Conservation (phyloP, 768 basidiomycete species). For the Tricholoma hemisulphureum region DNA sequence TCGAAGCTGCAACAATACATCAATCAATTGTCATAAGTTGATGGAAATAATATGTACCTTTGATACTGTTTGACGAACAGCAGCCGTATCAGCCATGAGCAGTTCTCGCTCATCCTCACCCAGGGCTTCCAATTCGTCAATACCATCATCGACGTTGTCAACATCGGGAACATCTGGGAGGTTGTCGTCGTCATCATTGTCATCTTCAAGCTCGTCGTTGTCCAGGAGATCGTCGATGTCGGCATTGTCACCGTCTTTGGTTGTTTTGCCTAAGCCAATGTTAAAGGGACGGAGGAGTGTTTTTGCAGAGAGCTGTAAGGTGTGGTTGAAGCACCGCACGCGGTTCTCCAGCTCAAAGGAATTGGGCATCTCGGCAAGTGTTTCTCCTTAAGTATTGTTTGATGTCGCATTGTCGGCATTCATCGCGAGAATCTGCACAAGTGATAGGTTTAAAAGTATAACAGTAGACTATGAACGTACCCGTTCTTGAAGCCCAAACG, state of each 20-base stretch:
- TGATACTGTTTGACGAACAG: constrained; percentile 18
- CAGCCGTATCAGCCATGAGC: background rate
- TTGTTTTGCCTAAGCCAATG: constrained; percentile 6
- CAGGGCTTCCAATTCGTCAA: constrained; percentile 10
- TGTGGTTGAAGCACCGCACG: constrained; percentile 36
- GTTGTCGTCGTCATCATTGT: constrained; percentile 18
- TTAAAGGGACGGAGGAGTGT: constrained; percentile 32
- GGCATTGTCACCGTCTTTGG: background rate
- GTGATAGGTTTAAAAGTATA: background rate
- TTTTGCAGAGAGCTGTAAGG: constrained; percentile 36
- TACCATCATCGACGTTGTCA: background rate
- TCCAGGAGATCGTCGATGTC: constrained; percentile 7
- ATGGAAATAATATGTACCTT: constrained; percentile 18
- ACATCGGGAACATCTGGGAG: constrained; percentile 7
- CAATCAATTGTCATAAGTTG: background rate
- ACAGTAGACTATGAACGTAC: background rate
- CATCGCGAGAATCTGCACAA: constrained; percentile 13
- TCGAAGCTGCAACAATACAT: constrained; percentile 15
- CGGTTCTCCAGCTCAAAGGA: constrained; percentile 25
- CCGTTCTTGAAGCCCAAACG: background rate
- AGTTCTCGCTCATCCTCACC: constrained; percentile 6
- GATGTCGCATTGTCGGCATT: constrained; percentile 10
- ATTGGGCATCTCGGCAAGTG: constrained; percentile 10
- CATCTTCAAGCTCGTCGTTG: constrained; percentile 9
- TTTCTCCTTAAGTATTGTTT: background rate